Evolutionary conservation across 2,329 filamentous ascomycete species (phyloP), one percentile per base, ranked within the genome.

Genomic region (Trichophyton mentagrophytes): DNA sequence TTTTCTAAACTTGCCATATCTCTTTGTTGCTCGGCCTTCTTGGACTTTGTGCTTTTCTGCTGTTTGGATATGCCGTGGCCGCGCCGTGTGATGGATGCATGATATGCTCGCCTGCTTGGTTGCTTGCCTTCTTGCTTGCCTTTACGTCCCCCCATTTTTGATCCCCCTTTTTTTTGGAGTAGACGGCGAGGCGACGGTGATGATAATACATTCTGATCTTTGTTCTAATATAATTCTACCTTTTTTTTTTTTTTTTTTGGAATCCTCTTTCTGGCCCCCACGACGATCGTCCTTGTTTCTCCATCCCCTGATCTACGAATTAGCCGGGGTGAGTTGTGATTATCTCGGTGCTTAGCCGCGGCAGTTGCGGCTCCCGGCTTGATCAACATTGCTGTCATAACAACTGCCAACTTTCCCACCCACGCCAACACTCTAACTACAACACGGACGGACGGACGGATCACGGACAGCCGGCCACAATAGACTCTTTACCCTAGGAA

Each of bases 181-280:
- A 53, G 49, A 53, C 49, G 49, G 49, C 49, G 3, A 53, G 17
- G 49, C 20, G 49, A 25, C 49, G 17, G 22, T 53, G 49, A 53
- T 53, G 49, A 53, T 53, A 53, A 53, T 53, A 53, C 15, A 53
- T 53, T 53, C 49, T n/a, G 27, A 22, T 17, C 11, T 53, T 33
- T 53, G 49, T 53, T 53, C 49, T 53, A 53, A 53, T 53, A 53
- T 53, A 53, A 53, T 53, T 44, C 49, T 33, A n/a, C n/a, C n/a
- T n/a, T n/a, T n/a, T n/a, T n/a, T n/a, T n/a, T n/a, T 13, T 33
- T 15, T 27, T 53, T 15, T 27, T n/a, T 27, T 44, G 40, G 40
- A 44, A 13, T 15, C n/a, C 7, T 44, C n/a, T n/a, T 44, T n/a
- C 40, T 44, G 13, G 11, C 15, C n/a, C 40, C 40, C 6, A 44